phyloP scores from a whole-genome alignment of 148 eudicot genomes.

The Persicaria maculosa region DNA sequence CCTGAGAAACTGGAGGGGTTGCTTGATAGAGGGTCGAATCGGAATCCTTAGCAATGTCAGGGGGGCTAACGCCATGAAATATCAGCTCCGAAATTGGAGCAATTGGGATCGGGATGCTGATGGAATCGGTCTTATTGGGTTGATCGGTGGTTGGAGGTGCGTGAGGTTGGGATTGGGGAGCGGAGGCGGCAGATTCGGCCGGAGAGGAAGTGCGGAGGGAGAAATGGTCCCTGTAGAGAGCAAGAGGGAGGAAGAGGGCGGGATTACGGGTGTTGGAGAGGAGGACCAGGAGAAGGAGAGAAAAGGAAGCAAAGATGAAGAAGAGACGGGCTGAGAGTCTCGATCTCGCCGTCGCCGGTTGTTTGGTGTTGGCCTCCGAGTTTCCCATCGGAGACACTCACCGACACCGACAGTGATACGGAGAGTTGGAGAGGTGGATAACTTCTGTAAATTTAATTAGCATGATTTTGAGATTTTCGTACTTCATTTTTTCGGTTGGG shows the following conservation, averaged over 20 bases:
- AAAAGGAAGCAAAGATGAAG: slow-evolving; percentile 20
- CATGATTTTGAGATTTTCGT: too few relatives aligned
- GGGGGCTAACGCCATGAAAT: neutral
- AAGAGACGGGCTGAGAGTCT: neutral
- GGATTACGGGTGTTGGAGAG: slow-evolving; percentile 21
- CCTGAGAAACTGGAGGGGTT: neutral
- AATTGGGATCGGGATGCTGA: neutral
- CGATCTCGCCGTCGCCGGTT: neutral
- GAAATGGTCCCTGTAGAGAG: slow-evolving; percentile 23
- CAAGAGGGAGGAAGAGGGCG: slow-evolving; percentile 19
- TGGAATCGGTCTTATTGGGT: neutral
- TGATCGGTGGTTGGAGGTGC: neutral
- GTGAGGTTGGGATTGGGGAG: neutral
- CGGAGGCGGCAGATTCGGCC: neutral
- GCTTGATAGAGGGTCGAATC: neutral
- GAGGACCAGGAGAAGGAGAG: slow-evolving; percentile 24
- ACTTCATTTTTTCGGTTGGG: too few relatives aligned
- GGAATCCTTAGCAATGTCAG: neutral
- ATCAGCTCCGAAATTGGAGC: neutral
- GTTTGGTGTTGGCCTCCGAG: neutral
- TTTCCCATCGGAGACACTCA: neutral
- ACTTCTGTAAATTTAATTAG: too few relatives aligned
- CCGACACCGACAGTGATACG: too few relatives aligned
- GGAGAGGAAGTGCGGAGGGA: slow-evolving; percentile 11
- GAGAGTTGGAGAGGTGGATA: too few relatives aligned